A percentile compares a stretch with the other conserved stretches of the same genome.
phyloP scores from a whole-genome alignment of 352 stramenopile species.

The Phytophthora rubi region DNA sequence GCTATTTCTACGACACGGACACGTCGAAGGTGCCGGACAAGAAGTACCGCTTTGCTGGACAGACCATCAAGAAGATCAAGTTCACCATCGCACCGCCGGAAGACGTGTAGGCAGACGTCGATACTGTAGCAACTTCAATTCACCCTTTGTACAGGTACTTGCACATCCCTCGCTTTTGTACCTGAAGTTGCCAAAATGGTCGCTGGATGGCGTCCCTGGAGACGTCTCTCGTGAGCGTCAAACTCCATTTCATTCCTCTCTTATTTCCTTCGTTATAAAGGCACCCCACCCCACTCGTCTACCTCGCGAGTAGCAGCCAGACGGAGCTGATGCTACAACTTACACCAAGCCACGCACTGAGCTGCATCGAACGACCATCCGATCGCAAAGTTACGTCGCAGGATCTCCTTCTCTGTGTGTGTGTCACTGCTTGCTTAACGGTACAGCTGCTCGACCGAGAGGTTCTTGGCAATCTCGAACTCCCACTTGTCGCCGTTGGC shows the following conservation, averaged over 20 bases:
- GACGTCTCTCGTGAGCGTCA: constrained; percentile 9
- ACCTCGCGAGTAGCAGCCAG: constrained; percentile 3
- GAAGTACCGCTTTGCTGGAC: constrained; percentile 64
- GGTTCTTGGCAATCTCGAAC: constrained; percentile 99
- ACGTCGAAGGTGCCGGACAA: constrained; percentile 44
- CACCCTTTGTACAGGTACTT: constrained; percentile 7
- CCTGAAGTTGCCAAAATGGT: background rate
- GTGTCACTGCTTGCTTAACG: constrained; percentile 80
- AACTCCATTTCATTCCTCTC: constrained; percentile 39
- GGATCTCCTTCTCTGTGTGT: constrained; percentile 7
- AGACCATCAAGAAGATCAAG: constrained; percentile 82
- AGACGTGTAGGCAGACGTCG: constrained; percentile 23
- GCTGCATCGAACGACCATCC: background rate
- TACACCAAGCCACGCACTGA: constrained; percentile 2
- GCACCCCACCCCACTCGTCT: constrained; percentile 16
- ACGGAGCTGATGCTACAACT: constrained; percentile 14
- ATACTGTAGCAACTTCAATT: constrained; percentile 11
- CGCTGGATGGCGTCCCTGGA: background rate
- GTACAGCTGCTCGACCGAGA: constrained; percentile 99
- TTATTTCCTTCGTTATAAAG: constrained; percentile 46
- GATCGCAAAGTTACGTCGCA: constrained; percentile 1
- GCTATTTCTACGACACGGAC: constrained; percentile 81
- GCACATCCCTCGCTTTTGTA: background rate
- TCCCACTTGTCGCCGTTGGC: constrained; percentile 99
- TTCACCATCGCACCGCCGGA: constrained; percentile 81